Conservation (phyloP, 441 rosid genomes). For the Biscutella laevigata region DNA sequence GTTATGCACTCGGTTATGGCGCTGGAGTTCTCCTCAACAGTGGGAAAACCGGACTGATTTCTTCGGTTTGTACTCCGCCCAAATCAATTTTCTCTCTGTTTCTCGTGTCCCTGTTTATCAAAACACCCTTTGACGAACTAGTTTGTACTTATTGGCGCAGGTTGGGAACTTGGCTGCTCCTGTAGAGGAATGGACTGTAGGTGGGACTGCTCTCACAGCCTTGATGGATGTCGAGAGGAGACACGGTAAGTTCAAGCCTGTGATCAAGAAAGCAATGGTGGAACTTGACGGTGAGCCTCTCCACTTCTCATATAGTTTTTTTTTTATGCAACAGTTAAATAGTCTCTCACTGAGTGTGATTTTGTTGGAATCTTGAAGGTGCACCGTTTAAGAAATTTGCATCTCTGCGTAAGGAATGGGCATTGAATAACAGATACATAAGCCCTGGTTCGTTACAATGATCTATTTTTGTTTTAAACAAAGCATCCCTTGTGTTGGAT, state of each 20-base stretch:
- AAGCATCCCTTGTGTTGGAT: background rate
- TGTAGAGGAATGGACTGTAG: constrained; percentile 82
- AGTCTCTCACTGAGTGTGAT: background rate
- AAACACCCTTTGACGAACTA: background rate
- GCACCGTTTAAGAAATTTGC: constrained; percentile 90
- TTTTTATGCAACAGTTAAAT: background rate
- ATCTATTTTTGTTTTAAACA: background rate
- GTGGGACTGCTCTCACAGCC: constrained; percentile 94
- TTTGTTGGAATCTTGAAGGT: constrained; percentile 35
- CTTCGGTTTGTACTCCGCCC: constrained; percentile 52
- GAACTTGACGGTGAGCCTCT: constrained; percentile 71
- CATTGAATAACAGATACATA: constrained; percentile 64
- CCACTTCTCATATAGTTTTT: background rate
- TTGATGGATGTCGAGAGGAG: constrained; percentile 99
- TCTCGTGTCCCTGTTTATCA: background rate
- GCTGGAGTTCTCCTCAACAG: constrained; percentile 89
- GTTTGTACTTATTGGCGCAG: constrained; percentile 32
- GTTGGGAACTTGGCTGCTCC: constrained; percentile 88
- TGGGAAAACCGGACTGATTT: constrained; percentile 86
- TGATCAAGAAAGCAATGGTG: constrained; percentile 99
- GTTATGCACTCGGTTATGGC: constrained; percentile 67
- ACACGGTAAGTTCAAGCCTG: constrained; percentile 97
- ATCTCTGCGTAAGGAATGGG: constrained; percentile 77
- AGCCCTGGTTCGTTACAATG: constrained; percentile 69
- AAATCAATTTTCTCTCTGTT: background rate